Base-by-base conservation (phyloP, 441 rosid species). In the Gossypium aridum region DNA sequence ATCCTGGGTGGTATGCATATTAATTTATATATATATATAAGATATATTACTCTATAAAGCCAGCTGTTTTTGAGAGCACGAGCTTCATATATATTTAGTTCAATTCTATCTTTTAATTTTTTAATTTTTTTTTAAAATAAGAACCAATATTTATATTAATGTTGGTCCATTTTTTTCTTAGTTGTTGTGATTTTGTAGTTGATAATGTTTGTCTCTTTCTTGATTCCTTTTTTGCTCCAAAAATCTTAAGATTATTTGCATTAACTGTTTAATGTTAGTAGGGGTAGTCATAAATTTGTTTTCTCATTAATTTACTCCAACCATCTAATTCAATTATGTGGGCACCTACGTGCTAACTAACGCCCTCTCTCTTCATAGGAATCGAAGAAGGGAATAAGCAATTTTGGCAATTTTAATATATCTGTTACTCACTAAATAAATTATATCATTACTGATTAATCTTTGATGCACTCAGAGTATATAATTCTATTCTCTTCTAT, bases 31-130 rank as follows among this genome's bases (percentile, higher is more conserved):
- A 5, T 31, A 5, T 31, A 5, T 31, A 5, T 56, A 8, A 0
- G 16, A 16, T 2, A 61, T 61, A 20, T 71, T 16, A 43, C 67
- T 55, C 16, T 62, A 72, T 7, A 31, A 74, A 66, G 84, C 78
- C 87, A 82, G 87, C 87, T 80, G 85, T 80, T 80, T 82, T 55
- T 2, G 53, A 60, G 62, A 28, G 47, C 77, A 70, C 74, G 76
- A 76, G 68, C 81, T 59, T 31, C 49, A 23, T 23, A 23, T 23
- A 16, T 45, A 55, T 16, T 49, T 62, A 20, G 43, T 45, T 72
- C 5, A 9, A 12, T 61, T 43, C 39, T 54, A 16, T 51, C 1
- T 25, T 22, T 9, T 0, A 47, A 26, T 14, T 74, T 25, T 66
- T 4, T 10, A n/a, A 47, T 1, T 23, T 22, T 73, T 45, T 51